Conservation (phyloP, 2,329 filamentous ascomycete species). For the Ophiostoma sp. region DNA sequence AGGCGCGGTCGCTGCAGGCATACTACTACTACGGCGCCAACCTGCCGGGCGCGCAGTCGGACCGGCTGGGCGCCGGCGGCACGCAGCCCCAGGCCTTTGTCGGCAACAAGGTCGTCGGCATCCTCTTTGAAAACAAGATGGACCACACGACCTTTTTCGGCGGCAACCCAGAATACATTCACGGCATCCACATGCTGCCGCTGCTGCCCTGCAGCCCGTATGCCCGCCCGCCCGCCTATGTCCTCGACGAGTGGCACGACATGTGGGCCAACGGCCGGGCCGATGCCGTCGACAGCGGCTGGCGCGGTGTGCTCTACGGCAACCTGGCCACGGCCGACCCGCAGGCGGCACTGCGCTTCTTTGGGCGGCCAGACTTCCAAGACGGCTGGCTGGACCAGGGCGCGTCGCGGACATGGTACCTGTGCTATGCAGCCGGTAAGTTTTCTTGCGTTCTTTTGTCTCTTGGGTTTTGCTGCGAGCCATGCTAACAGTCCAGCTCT, state of each 20-base stretch:
- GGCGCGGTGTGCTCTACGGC: constrained; percentile 78
- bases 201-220: constrained; percentile 63
- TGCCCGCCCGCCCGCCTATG: constrained; percentile 63
- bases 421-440: constrained; percentile 71
- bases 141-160: constrained; percentile 92
- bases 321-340: constrained; percentile 78
- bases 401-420: constrained; percentile 77
- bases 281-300: constrained; percentile 64
- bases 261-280: constrained; percentile 67
- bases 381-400: constrained; percentile 71
- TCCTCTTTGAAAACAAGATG: constrained; percentile 89
- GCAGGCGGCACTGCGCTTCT: constrained; percentile 65
- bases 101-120: constrained; percentile 66
- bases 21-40: constrained; percentile 78
- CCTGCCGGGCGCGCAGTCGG: constrained; percentile 51
- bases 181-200: constrained; percentile 80
- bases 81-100: constrained; percentile 53
- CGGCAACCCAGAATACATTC: constrained; percentile 62
- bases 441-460: constrained; percentile 27
- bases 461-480: too few relatives aligned
- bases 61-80: constrained; percentile 9
- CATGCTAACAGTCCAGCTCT: background rate
- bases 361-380: constrained; percentile 61
- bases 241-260: constrained; percentile 73
- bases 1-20: constrained; percentile 64